Conservation (phyloP, 768 basidiomycete genomes). For the Inosperma sp. region DNA sequence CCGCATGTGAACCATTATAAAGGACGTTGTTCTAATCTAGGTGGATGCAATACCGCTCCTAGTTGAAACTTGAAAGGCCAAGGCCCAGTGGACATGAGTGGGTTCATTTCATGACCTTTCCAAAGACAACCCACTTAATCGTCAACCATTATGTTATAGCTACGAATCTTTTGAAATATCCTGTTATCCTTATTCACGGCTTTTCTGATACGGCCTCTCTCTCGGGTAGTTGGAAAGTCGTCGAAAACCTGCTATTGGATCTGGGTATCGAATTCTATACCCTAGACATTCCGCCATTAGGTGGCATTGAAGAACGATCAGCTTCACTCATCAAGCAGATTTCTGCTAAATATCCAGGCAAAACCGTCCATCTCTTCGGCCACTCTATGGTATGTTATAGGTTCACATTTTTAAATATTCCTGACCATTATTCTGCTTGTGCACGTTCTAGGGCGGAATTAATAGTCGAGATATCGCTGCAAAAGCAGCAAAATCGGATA, state of each 20-base stretch:
- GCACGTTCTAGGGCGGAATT: conserved; percentile 9
- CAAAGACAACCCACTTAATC: not conserved
- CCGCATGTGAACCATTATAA: too few relatives aligned
- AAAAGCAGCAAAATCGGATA: not conserved
- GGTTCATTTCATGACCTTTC: too few relatives aligned
- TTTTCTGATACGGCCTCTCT: conserved; percentile 9
- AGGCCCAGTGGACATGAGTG: too few relatives aligned
- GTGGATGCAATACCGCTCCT: too few relatives aligned
- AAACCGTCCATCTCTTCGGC: conserved; percentile 9
- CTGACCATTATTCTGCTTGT: too few relatives aligned
- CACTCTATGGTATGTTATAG: conserved; percentile 11
- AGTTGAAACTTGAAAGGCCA: too few relatives aligned
- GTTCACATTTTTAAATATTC: not conserved
- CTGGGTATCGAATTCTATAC: conserved; percentile 6
- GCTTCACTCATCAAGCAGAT: not conserved
- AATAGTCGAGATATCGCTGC: conserved; percentile 7
- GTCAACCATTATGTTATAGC: not conserved
- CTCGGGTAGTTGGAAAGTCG: conserved; percentile 5
- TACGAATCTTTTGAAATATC: conserved; percentile 9
- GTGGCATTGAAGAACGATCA: conserved; percentile 9
- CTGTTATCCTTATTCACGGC: conserved; percentile 12
- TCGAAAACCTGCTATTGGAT: conserved; percentile 8
- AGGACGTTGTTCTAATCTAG: too few relatives aligned
- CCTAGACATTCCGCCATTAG: not conserved
- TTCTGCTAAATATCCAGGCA: conserved; percentile 1